A percentile compares a stretch with the other conserved stretches of the same genome.
Evolutionary conservation across 805 yeast species (phyloP).

Genomic region (Candida rishiriensis): DNA sequence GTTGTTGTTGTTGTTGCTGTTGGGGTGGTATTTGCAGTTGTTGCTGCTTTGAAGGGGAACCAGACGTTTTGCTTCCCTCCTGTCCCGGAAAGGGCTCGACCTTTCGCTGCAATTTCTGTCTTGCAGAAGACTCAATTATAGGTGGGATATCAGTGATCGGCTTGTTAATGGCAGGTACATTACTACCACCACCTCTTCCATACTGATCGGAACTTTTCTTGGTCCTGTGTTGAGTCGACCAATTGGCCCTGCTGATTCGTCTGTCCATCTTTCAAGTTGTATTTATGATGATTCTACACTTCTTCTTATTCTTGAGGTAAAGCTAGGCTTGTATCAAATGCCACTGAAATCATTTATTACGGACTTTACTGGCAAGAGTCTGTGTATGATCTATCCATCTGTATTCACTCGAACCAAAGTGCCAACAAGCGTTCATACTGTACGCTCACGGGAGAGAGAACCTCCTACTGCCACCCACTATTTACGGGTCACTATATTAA

Average conservation of each 20-base stretch:
- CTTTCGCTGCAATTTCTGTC: not conserved
- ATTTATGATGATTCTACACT: too few species aligned
- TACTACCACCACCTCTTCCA: not conserved
- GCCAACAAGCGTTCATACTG: too few species aligned
- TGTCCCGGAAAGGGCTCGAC: not conserved
- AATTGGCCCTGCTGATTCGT: slow-evolving; percentile 24
- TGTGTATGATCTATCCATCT: too few species aligned
- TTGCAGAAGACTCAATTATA: not conserved
- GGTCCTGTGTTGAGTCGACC: slow-evolving; percentile 20
- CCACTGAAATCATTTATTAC: too few species aligned
- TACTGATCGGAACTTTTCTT: not conserved
- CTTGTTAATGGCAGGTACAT: not conserved
- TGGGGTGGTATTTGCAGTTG: not conserved
- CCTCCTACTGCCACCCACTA: too few species aligned
- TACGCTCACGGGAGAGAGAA: too few species aligned
- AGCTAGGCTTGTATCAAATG: too few species aligned
- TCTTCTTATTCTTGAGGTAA: too few species aligned
- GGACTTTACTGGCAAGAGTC: too few species aligned
- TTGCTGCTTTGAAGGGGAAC: not conserved
- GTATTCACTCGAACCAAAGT: too few species aligned
- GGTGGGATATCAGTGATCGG: not conserved
- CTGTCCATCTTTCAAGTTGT: slow-evolving; percentile 10
- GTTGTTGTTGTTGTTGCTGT: not conserved
- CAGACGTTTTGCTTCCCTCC: not conserved
- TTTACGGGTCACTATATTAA: too few species aligned